These are phyloP conservation scores for Carex pumila DNA, from an alignment of 176 grass and related monocot genomes.

Conservation along the genomic window DNA sequence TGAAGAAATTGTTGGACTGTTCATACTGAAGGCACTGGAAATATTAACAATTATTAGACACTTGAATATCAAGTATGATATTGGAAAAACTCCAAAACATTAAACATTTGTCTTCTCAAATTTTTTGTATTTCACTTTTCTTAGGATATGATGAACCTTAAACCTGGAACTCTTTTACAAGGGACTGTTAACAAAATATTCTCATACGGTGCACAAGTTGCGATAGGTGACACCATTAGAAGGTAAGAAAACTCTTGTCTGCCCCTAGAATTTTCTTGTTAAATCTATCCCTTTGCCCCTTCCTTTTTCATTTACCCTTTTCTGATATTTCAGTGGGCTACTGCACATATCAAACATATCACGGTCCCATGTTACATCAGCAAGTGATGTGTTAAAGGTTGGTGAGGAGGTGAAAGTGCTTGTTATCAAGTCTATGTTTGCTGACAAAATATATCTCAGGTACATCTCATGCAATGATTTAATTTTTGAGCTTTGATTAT, in stretches of 20 bases:
- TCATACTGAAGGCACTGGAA: background rate
- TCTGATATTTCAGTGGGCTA: constrained; percentile 57
- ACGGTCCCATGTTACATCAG: constrained; percentile 33
- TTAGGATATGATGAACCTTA: constrained; percentile 77
- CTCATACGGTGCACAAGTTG: constrained; percentile 66
- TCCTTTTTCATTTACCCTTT: constrained; percentile 15
- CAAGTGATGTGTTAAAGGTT: constrained; percentile 67
- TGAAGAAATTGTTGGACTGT: background rate
- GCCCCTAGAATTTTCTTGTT: background rate
- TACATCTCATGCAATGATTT: constrained; percentile 12
- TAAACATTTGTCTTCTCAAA: background rate
- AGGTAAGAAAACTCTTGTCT: constrained; percentile 32
- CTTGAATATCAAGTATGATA: background rate
- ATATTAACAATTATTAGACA: background rate
- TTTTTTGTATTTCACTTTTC: constrained; percentile 11
- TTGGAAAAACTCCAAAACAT: background rate
- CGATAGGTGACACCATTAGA: constrained; percentile 64
- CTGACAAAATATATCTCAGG: constrained; percentile 83
- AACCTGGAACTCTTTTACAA: constrained; percentile 80
- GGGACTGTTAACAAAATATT: constrained; percentile 63
- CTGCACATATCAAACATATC: constrained; percentile 89
- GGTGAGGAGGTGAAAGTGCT: constrained; percentile 79
- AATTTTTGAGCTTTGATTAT: background rate
- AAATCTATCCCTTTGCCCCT: background rate
- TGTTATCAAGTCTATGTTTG: constrained; percentile 75